phyloP scores from a whole-genome alignment of 1,139 yeast species.

The Candida smagusa region DNA sequence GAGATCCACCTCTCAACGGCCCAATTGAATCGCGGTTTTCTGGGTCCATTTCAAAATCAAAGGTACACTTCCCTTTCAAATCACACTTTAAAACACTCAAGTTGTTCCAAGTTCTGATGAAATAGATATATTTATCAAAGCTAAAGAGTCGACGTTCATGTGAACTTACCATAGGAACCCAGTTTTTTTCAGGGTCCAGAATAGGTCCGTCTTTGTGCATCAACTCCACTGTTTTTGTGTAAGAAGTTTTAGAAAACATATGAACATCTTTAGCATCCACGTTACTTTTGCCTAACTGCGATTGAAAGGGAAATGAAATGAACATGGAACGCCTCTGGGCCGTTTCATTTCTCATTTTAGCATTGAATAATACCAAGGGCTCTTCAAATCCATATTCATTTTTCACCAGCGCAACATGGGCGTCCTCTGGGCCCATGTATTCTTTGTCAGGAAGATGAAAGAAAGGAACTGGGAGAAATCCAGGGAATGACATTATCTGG shows the following conservation, averaged over 20 bases:
- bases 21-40: slow-evolving; percentile 16
- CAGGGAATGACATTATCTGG: slow-evolving; percentile 27
- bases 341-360: slow-evolving; percentile 18
- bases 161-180: slow-evolving; percentile 40
- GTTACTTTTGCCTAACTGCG: slow-evolving; percentile 31
- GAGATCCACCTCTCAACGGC: slow-evolving; percentile 26
- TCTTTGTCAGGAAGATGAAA: slow-evolving; percentile 24
- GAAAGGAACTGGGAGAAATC: slow-evolving; percentile 32
- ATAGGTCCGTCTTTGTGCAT: slow-evolving; percentile 20
- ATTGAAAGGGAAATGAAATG: slow-evolving; percentile 38
- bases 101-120: slow-evolving; percentile 38
- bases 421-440: slow-evolving; percentile 45
- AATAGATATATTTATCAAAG: slow-evolving; percentile 27
- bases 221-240: slow-evolving; percentile 27
- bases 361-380: slow-evolving; percentile 35
- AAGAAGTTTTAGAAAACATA: slow-evolving; percentile 14
- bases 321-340: slow-evolving; percentile 29
- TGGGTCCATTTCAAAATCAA: slow-evolving; percentile 21
- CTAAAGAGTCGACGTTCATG: slow-evolving; percentile 17
- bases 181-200: slow-evolving; percentile 34
- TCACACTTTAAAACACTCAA: slow-evolving; percentile 31
- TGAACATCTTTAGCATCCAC: slow-evolving; percentile 20
- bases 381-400: slow-evolving; percentile 33
- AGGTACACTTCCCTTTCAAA: slow-evolving; percentile 23
- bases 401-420: slow-evolving; percentile 32